A percentile compares a stretch with the other conserved stretches of the same genome.
phyloP scores from a whole-genome alignment of 1,139 yeast genomes.

The Suhomyces bolitotheri region DNA sequence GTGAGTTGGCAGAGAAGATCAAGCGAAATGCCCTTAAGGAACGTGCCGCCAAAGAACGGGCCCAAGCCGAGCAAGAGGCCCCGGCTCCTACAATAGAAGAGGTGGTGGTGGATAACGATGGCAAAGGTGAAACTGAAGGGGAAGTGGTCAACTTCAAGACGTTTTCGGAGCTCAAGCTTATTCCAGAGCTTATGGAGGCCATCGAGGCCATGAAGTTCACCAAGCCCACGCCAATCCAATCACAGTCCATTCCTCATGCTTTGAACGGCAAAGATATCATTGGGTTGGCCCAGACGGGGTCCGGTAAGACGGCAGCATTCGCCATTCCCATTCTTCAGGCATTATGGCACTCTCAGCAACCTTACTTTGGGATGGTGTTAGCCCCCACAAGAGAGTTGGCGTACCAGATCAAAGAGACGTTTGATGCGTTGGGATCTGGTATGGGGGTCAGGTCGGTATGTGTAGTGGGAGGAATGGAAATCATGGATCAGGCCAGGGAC shows the following conservation, averaged over 20 bases:
- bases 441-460: constrained; percentile 90
- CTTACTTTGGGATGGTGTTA: constrained; percentile 84
- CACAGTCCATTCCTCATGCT: constrained; percentile 90
- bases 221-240: constrained; percentile 87
- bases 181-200: constrained; percentile 82
- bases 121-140: constrained; percentile 8
- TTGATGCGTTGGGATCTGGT: constrained; percentile 85
- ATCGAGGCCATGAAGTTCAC: constrained; percentile 65
- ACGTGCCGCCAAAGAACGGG: constrained; percentile 21
- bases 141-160: constrained; percentile 31
- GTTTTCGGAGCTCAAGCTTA: constrained; percentile 56
- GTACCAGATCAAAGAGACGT: constrained; percentile 91
- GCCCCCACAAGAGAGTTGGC: constrained; percentile 98
- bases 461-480: constrained; percentile 97
- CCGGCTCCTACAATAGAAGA: constrained; percentile 14
- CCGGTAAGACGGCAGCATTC: constrained; percentile 85
- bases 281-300: constrained; percentile 82
- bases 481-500: constrained; percentile 96
- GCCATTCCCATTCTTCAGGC: constrained; percentile 90
- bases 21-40: constrained; percentile 49
- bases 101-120: constrained; percentile 15
- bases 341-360: constrained; percentile 83
- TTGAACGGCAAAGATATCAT: constrained; percentile 80
- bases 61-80: constrained; percentile 16
- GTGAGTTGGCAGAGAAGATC: constrained; percentile 49